These are phyloP conservation scores for Diaporthe ampelina DNA, from an alignment of 2,329 filamentous ascomycete species.

Conservation along the genomic window DNA sequence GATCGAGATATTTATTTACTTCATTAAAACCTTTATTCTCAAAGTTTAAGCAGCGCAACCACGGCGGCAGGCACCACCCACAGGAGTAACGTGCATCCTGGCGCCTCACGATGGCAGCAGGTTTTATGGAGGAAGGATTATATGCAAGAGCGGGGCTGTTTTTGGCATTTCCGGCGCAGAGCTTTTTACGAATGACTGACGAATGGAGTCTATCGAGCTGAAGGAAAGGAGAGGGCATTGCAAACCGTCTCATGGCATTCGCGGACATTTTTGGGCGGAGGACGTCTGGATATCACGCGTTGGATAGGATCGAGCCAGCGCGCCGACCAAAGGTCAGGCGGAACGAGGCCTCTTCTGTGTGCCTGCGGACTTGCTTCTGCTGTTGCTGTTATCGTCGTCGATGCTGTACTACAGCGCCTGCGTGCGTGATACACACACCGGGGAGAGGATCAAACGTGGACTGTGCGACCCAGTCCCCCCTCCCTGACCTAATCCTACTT, in stretches of 20 bases:
- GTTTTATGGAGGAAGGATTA: not conserved
- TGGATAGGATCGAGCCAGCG: not conserved
- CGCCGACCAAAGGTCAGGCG: not conserved
- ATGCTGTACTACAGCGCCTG: constrained; percentile 12
- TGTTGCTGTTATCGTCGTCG: not conserved
- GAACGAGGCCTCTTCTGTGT: not conserved
- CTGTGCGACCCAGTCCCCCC: not conserved
- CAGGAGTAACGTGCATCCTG: constrained; percentile 22
- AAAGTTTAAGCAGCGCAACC: not conserved
- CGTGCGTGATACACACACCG: not conserved
- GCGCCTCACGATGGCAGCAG: not conserved
- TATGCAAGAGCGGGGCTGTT: constrained; percentile 9
- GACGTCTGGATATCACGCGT: not conserved
- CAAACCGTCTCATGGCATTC: too few species aligned
- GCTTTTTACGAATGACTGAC: constrained; percentile 27
- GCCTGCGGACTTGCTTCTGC: not conserved
- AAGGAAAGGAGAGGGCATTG: not conserved
- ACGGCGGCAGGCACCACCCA: constrained; percentile 22
- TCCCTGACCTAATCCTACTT: not conserved
- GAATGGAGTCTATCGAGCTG: not conserved
- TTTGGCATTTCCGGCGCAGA: constrained; percentile 29
- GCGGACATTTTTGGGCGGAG: not conserved
- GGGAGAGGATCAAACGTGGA: not conserved
- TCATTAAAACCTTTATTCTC: constrained; percentile 27
- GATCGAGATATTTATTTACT: constrained; percentile 33